Evolutionary conservation across 257 asterid genomes (phyloP).

Genomic region (Prunella vulgaris): DNA sequence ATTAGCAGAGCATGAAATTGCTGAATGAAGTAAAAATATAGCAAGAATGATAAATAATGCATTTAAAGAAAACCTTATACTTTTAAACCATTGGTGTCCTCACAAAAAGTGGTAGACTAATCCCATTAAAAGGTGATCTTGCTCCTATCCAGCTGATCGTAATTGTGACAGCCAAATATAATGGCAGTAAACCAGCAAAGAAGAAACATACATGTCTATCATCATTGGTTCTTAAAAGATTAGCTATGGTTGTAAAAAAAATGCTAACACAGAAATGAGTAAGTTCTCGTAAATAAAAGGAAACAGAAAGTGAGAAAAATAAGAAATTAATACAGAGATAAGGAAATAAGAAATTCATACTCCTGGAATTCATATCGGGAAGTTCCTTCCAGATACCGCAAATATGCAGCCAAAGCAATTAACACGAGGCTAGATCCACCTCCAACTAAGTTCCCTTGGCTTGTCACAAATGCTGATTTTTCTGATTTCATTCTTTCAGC

Average conservation of each 20-base stretch:
- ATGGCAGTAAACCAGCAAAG: background rate
- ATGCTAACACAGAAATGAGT: constrained; percentile 2
- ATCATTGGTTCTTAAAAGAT: background rate
- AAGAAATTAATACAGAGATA: constrained; percentile 11
- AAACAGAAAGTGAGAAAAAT: constrained; percentile 10
- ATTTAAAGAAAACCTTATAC: background rate
- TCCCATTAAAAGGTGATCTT: background rate
- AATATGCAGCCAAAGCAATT: constrained; percentile 82
- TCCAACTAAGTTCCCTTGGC: constrained; percentile 60
- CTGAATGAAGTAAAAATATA: background rate
- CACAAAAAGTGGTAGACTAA: background rate
- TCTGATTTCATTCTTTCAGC: constrained; percentile 43
- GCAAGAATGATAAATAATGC: background rate
- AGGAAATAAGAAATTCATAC: constrained; percentile 33
- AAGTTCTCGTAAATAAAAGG: background rate
- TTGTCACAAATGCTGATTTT: constrained; percentile 68
- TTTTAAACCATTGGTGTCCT: background rate
- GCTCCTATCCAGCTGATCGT: constrained; percentile 15
- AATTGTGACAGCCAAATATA: constrained; percentile 4
- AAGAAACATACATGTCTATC: background rate
- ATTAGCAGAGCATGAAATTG: background rate
- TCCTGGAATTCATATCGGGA: constrained; percentile 80
- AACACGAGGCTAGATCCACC: constrained; percentile 72
- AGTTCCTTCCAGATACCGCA: constrained; percentile 89
- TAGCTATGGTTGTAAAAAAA: background rate